These are phyloP conservation scores for Akanthomyces muscarius DNA, from an alignment of 2,329 filamentous ascomycete genomes.

Conservation along the genomic window DNA sequence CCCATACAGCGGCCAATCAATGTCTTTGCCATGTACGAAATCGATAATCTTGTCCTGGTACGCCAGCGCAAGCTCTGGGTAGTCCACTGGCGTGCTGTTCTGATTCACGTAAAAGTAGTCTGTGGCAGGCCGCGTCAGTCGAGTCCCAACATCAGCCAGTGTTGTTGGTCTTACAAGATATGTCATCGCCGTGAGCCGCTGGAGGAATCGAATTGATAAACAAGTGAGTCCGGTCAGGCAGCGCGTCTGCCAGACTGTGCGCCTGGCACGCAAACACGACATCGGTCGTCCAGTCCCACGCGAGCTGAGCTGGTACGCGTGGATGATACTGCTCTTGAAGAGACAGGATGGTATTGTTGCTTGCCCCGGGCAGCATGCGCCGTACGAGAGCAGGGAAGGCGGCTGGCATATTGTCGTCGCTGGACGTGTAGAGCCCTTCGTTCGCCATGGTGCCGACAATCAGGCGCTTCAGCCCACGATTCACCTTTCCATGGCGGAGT, in stretches of 20 bases:
- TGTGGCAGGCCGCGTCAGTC: slow-evolving; percentile 1
- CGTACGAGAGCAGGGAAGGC: slow-evolving; percentile 19
- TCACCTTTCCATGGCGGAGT: slow-evolving; percentile 10
- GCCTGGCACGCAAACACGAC: slow-evolving; percentile 23
- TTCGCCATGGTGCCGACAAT: slow-evolving; percentile 20
- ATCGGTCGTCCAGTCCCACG: slow-evolving; percentile 26
- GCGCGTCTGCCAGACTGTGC: slow-evolving; percentile 20
- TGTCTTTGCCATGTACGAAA: slow-evolving; percentile 18
- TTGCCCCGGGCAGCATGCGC: slow-evolving; percentile 18
- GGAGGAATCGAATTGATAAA: slow-evolving; percentile 20
- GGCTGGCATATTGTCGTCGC: slow-evolving; percentile 18
- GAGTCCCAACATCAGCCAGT: not conserved
- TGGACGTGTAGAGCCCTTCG: slow-evolving; percentile 19
- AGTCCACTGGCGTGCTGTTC: slow-evolving; percentile 13
- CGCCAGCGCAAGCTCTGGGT: slow-evolving; percentile 13
- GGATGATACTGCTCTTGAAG: slow-evolving; percentile 19
- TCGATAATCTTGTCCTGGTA: slow-evolving; percentile 20
- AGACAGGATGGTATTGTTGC: slow-evolving; percentile 13
- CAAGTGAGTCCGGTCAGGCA: slow-evolving; percentile 8
- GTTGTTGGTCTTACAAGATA: slow-evolving; percentile 16
- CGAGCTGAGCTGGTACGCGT: slow-evolving; percentile 17
- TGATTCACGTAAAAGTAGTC: slow-evolving; percentile 19
- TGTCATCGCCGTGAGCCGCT: slow-evolving; percentile 19
- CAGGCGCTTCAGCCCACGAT: slow-evolving; percentile 15
- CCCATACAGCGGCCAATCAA: slow-evolving; percentile 19